Percentiles rank a stretch among this genome's conserved stretches.
Conservation (phyloP, 2,329 filamentous ascomycete genomes). For the Fusarium pseudoanthophilum region DNA sequence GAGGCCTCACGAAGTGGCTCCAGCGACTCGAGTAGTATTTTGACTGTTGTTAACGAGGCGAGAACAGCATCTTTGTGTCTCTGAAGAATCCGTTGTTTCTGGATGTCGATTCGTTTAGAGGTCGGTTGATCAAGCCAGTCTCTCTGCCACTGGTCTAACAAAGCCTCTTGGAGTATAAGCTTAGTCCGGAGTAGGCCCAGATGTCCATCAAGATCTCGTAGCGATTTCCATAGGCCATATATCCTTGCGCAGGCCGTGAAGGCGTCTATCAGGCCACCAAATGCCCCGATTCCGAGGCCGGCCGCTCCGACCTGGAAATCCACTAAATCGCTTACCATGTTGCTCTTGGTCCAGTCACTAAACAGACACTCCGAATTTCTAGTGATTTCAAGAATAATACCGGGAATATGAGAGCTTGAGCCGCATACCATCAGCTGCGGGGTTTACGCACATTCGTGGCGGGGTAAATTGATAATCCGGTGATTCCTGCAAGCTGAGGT, state of each 20-base stretch:
- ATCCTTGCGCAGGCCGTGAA: not conserved
- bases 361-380: not conserved
- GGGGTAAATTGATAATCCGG: constrained; percentile 14
- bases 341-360: no score
- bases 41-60: not conserved
- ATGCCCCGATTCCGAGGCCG: not conserved
- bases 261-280: not conserved
- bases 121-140: not conserved
- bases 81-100: constrained; percentile 1
- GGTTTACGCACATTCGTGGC: not conserved
- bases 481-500: not conserved
- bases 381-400: not conserved
- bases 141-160: constrained; percentile 9
- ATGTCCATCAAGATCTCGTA: not conserved
- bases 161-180: constrained; percentile 1
- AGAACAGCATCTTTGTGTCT: not conserved
- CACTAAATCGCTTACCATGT: not conserved
- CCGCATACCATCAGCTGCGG: not conserved
- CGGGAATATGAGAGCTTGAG: not conserved
- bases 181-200: not conserved
- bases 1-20: not conserved
- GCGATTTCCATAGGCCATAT: not conserved
- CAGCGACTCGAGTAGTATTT: not conserved
- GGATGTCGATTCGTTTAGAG: not conserved
- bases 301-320: constrained; percentile 1